Conservation (phyloP, 2,329 filamentous ascomycete genomes). For the Aureobasidium sp. region DNA sequence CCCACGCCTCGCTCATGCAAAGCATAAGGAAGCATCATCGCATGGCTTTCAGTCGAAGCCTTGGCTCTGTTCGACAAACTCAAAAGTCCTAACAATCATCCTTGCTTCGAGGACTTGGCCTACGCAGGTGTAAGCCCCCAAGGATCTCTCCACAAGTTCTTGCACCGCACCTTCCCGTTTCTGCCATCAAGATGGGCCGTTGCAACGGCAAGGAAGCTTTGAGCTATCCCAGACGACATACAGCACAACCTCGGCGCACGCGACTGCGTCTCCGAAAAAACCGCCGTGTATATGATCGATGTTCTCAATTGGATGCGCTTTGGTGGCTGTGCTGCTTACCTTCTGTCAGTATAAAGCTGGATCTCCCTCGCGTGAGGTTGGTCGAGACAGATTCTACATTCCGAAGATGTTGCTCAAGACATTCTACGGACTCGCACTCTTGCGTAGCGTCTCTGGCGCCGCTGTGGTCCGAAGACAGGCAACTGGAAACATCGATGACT, state of each 20-base stretch:
- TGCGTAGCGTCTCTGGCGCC: not conserved
- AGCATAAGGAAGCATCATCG: not conserved
- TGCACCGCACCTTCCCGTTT: not conserved
- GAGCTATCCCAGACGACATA: not conserved
- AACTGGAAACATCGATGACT: constrained; percentile 26
- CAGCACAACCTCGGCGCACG: not conserved
- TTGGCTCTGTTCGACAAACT: not conserved
- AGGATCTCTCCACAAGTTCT: not conserved
- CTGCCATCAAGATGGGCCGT: not conserved
- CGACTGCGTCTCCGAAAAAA: not conserved
- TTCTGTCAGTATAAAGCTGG: not conserved
- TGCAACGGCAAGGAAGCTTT: not conserved
- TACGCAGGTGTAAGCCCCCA: not conserved
- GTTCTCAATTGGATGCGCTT: not conserved
- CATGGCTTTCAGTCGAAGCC: not conserved
- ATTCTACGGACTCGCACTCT: not conserved
- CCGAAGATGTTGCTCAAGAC: not conserved
- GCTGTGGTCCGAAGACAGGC: not conserved
- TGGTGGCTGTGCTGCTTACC: not conserved
- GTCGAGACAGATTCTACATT: not conserved
- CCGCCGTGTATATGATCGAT: not conserved
- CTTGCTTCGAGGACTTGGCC: not conserved
- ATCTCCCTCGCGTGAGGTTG: not conserved
- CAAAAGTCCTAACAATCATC: not conserved
- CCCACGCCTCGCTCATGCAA: not conserved